Conservation (phyloP, 1,284 basidiomycete genomes). For the Cutaneotrichosporon cyanovorans region DNA sequence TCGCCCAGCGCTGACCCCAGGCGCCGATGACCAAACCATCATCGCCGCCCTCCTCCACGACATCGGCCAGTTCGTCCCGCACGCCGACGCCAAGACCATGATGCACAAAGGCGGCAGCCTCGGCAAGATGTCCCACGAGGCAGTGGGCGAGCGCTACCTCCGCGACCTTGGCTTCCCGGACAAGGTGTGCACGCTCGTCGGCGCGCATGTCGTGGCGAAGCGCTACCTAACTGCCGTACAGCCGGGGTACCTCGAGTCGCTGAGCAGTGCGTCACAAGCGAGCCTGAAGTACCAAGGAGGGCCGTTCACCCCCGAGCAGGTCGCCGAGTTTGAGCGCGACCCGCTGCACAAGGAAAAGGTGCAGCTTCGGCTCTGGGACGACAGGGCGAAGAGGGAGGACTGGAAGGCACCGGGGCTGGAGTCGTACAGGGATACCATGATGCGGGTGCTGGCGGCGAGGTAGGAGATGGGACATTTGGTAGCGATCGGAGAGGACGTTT, state of each 20-base stretch:
- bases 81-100: conserved; percentile 19
- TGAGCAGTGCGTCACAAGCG: conserved; percentile 23
- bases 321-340: conserved; percentile 27
- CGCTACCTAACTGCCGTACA: conserved; percentile 24
- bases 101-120: conserved; percentile 18
- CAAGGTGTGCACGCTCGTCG: conserved; percentile 31
- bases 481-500: too few relatives aligned
- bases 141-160: conserved; percentile 29
- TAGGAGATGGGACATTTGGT: too few relatives aligned
- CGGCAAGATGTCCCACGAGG: conserved; percentile 30
- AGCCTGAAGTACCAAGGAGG: conserved; percentile 32
- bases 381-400: conserved; percentile 27
- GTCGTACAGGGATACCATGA: conserved; percentile 10
- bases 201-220: conserved; percentile 36
- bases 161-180: conserved; percentile 26
- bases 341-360: conserved; percentile 28
- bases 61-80: conserved; percentile 36
- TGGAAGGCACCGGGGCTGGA: conserved; percentile 22
- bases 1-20: conserved; percentile 12
- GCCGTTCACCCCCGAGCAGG: conserved; percentile 24
- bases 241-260: conserved; percentile 22
- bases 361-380: conserved; percentile 32
- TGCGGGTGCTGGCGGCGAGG: conserved; percentile 13
- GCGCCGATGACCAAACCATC: conserved; percentile 30
- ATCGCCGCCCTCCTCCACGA: conserved; percentile 39